Evolutionary conservation across 2,329 filamentous ascomycete species (phyloP), one percentile per base, ranked within the genome.

Genomic region (Aspergillus ustus): DNA sequence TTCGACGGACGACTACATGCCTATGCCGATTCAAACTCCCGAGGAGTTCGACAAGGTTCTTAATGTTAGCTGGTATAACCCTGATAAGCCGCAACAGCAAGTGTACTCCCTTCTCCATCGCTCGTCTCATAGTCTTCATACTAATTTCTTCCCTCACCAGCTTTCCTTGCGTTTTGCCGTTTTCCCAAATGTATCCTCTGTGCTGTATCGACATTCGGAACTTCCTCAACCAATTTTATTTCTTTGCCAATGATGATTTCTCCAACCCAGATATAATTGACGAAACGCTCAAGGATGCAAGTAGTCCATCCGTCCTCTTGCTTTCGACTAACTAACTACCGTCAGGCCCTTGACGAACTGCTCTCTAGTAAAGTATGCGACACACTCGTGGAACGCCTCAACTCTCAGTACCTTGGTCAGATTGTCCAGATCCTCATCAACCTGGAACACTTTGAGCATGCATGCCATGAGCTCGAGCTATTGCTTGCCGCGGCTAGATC

Each of bases 391-490:
- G 92, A 97, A 70, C 87, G 92, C 55, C 84, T 99, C 7, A 90
- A 87, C 69, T 96, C 93, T 2, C 94, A 98, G 74, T 98, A 99
- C 73, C 85, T 97, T 1, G 95, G 95, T 2, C 95, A 99, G 75
- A 98, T 99, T 66, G 95, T 99, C 25, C 95, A 99, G 75, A 99
- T 99, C 68, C 83, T 99, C 56, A 99, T 97, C 72, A 99, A 99
- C 73, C 81, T 99, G 19, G 94, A 98, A 75, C 93, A 99, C 77
- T 98, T 99, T 75, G 94, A 98, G 78, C 91, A 87, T 52, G 95
- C 95, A 5, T 98, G 95, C 73, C 87, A 89, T 69, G 93, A 98
- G 72, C 84, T 99, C 0, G 93, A 99, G 79, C 86, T 90, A 60
- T 84, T 97, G 2, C 84, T 99, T 43, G 92, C 94, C 56, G 86